Evolutionary conservation across 1,139 yeast species (phyloP), one percentile per base, ranked within the genome.

Genomic region (Nakaseomyces nivariensis): DNA sequence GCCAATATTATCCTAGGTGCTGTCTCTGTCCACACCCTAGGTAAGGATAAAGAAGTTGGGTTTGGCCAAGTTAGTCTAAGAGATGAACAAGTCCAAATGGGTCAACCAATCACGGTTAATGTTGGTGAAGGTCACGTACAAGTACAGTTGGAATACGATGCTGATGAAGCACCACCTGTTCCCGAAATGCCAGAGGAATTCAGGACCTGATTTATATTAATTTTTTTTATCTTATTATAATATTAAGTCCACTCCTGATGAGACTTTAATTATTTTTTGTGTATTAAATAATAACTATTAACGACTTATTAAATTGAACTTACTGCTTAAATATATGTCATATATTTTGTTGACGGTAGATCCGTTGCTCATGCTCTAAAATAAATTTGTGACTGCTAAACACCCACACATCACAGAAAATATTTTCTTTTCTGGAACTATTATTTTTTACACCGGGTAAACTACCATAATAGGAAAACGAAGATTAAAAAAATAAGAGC

Each of bases 1-100:
- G 82, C 83, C 3, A 73, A 71, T 50, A 61, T 90, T 46, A 69
- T 78, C 4, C 77, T 90, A 60, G 72, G 73, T 40, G 77, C 86
- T 13, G 73, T 78, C 48, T 82, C 83, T 47, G 85, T 80, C 62
- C 95, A 85, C 65, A 76, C 80, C 3, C 76, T 90, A 58, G 92
- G 95, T 43, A 81, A 85, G 61, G 82, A 78, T 55, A 73, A 73
- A 43, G 85, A 79, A 49, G 55, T 88, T 47, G 95, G 86, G 13
- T 74, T 73, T 48, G 81, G 79, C 5, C 66, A 65, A 50, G 49
- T 65, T 8, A 54, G 58, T 24, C 49, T 66, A 37, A 55, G 53
- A n/a, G 67, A 64, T 42, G 63, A 67, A 5, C 63, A 61, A 42
- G 55, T 66, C 4, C 60, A 57, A 40, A 57, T 56, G 34, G 62